Base-by-base conservation (phyloP, 2,329 filamentous ascomycete genomes). In the Ilyonectria mors-panacis region DNA sequence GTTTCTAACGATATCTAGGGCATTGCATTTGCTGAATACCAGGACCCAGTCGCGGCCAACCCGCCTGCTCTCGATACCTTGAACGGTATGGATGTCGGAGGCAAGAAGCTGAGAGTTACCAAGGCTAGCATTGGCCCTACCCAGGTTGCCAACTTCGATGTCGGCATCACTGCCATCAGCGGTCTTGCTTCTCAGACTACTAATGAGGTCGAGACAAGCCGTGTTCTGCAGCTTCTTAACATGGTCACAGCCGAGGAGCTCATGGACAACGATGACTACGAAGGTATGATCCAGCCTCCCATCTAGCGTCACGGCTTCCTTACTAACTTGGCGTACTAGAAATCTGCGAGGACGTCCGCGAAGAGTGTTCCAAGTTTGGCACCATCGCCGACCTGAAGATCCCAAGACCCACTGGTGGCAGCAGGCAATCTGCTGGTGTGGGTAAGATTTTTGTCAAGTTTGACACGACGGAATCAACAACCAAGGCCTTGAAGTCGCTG, bases 391-490 rank as follows among this genome's bases (percentile, higher is more conserved):
- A 94, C n/a, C 85, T 98, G 81, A 99, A 99, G 85, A 92, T 99
- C 65, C 96, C 96, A 5, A 89, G 96, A 66, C 95, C 96, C 2
- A 90, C 89, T 23, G 93, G 93, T 74, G 94, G 93, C 55, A 93
- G 91, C 80, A 90, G 94, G 75, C 92, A 96, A 78, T 93, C 92
- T 23, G 89, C 94, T 33, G 96, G 96, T 53, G 94, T 99, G 23
- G 96, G 96, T 79, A 99, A 98, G 87, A 98, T 99, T 73, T 99
- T 92, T 79, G 92, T 99, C 84, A 98, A 98, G 80, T 99, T 94
- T 78, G 93, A 96, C 71, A 89, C 86, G 3, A 84, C 88, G 2
- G 94, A 94, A 57, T 90, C 91, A 9, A 93, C 95, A 21, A 92
- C 93, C 69, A 95, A 93, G 77, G 97, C 96, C 8, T 85, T 99